phyloP scores from a whole-genome alignment of 1,139 yeast genomes.

The Taiozyma onychis region DNA sequence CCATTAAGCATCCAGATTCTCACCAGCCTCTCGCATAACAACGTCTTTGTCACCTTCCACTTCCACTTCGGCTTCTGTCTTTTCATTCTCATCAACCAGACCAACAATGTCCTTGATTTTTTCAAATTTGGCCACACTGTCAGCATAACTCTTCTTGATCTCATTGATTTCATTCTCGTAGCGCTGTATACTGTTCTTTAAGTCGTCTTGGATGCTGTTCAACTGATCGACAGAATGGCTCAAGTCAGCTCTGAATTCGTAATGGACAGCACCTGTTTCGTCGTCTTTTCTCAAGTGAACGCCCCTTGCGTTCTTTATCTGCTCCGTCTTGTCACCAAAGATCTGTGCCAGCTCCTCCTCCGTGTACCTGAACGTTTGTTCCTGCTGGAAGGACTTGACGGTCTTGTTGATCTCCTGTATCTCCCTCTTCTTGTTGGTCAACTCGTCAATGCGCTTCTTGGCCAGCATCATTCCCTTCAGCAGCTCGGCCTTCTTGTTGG shows the following conservation, averaged over 20 bases:
- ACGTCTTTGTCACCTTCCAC: conserved; percentile 1
- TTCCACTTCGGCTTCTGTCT: conserved; percentile 5
- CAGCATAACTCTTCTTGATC: conserved; percentile 10
- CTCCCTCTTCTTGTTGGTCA: conserved; percentile 13
- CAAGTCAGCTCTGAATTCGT: conserved; percentile 2
- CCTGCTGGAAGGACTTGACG: conserved; percentile 5
- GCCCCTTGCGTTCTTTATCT: not conserved
- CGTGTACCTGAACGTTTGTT: conserved; percentile 1
- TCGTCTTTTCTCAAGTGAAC: conserved; percentile 2
- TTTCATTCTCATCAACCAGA: conserved; percentile 10
- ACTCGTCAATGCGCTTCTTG: conserved; percentile 10
- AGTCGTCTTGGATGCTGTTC: conserved; percentile 4
- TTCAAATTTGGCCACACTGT: conserved; percentile 14
- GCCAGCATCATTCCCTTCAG: conserved; percentile 8
- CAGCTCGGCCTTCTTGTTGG: conserved; percentile 6
- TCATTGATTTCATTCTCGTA: conserved; percentile 13
- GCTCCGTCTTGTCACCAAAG: conserved; percentile 1
- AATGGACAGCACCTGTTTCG: conserved; percentile 3
- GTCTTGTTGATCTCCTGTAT: conserved; percentile 12
- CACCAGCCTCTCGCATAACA: not conserved
- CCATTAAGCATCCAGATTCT: not conserved
- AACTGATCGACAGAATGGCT: conserved; percentile 6
- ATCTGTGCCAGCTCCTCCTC: conserved; percentile 10
- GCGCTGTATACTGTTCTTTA: conserved; percentile 4
- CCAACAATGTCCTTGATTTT: conserved; percentile 15